Base-by-base conservation (phyloP, 2,329 filamentous ascomycete genomes). In the Pezicula carpinea region DNA sequence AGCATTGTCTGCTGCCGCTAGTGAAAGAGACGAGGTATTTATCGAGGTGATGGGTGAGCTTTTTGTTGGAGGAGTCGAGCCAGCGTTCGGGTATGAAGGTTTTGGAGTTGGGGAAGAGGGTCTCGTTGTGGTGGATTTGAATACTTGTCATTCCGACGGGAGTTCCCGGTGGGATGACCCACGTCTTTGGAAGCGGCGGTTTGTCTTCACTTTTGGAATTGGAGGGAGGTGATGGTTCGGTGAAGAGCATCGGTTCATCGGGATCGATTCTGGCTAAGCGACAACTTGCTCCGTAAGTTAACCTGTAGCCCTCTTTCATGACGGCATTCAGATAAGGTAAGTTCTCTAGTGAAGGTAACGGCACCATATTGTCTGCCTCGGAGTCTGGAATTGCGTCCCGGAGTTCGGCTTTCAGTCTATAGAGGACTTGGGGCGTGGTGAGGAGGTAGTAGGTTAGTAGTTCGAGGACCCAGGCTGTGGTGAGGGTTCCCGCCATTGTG, bases 21-120 rank as follows among this genome's bases (percentile, higher is more conserved):
- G 64, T 66, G 52, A 72, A 73, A 0, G 66, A 41, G n/a, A 73
- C 59, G 43, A 73, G 64, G 36, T 60, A 64, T 14, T 59, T 59
- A 8, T 73, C 68, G 8, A 63, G 58, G 5, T 35, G 31, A 29
- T 11, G 26, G 26, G 10, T 29, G 26, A 11, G 8, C 13, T 29
- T 29, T 10, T 11, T 11, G 13, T 29, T 11, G n/a, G n/a, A n/a
- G 35, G 63, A 63, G 4, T 57, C 58, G 4, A 71, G 49, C 68
- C 67, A 74, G 5, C 71, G 58, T 43, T 70, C 67, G 0, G 68
- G 69, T 1, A 58, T 45, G 21, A 55, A 61, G 1, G 32, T 26
- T 26, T 48, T 34, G 1, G 52, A 36, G 10, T 66, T 55, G 1
- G 44, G 23, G 36, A 59, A 66, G 46, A 66, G 61, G 7, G 54